Percentiles rank a stretch among this genome's conserved stretches.
These are phyloP conservation scores for Hypomontagnella monticulosa DNA, from an alignment of 495 filamentous ascomycete genomes.

Conservation along the genomic window DNA sequence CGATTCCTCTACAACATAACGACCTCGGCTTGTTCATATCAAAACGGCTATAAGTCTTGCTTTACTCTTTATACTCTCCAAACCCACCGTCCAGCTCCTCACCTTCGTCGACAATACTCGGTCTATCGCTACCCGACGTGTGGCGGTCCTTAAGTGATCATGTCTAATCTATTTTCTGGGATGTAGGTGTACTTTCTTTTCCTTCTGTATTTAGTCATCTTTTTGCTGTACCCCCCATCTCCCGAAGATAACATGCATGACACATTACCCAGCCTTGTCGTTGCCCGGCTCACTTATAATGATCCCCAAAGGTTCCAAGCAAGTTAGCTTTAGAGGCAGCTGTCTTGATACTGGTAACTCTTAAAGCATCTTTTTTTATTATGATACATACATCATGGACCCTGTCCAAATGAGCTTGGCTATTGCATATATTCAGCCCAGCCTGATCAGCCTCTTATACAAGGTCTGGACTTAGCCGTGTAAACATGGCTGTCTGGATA, in stretches of 20 bases:
- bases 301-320: constrained; percentile 4
- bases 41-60: neutral
- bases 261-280: neutral
- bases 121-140: constrained; percentile 35
- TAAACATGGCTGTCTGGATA: constrained; percentile 12
- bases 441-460: constrained; percentile 26
- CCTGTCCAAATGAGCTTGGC: constrained; percentile 5
- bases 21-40: constrained; percentile 6
- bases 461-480: constrained; percentile 12
- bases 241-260: neutral
- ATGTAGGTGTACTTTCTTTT: constrained; percentile 67
- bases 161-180: constrained; percentile 83
- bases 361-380: constrained; percentile 17
- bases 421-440: constrained; percentile 16
- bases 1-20: constrained; percentile 6
- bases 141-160: constrained; percentile 51
- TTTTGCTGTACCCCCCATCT: neutral
- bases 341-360: constrained; percentile 12
- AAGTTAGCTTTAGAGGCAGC: constrained; percentile 4
- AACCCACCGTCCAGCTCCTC: neutral
- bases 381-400: constrained; percentile 24
- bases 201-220: constrained; percentile 17
- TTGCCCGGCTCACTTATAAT: constrained; percentile 8
- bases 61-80: constrained; percentile 8
- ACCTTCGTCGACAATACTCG: constrained; percentile 4